A percentile compares a stretch with the other conserved stretches of the same genome.
These are phyloP conservation scores for Calocybe gangraenosa DNA, from an alignment of 768 basidiomycete genomes.

Conservation along the genomic window DNA sequence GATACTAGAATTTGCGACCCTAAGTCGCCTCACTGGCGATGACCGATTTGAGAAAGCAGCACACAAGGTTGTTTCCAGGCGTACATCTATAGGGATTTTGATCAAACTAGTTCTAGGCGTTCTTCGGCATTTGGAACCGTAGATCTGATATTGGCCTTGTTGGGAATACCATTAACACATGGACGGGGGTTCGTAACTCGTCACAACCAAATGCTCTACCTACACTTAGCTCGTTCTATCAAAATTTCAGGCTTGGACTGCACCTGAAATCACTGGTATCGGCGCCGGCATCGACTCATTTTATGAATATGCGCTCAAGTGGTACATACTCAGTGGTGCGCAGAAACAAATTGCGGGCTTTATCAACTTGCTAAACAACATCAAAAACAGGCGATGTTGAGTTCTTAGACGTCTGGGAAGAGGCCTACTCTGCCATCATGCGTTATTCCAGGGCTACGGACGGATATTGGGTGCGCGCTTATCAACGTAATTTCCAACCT, in stretches of 20 bases:
- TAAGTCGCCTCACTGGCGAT: constrained; percentile 89
- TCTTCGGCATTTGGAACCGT: constrained; percentile 92
- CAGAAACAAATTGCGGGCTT: constrained; percentile 1
- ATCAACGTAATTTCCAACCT: background rate
- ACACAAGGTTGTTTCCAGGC: constrained; percentile 38
- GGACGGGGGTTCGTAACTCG: constrained; percentile 61
- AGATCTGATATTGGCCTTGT: constrained; percentile 80
- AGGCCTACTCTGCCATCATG: constrained; percentile 82
- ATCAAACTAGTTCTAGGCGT: constrained; percentile 43
- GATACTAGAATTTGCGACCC: constrained; percentile 89
- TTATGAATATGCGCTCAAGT: constrained; percentile 91
- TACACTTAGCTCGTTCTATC: background rate
- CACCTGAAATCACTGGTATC: constrained; percentile 73
- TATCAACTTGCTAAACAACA: background rate
- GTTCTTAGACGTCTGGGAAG: constrained; percentile 82
- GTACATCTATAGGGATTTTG: background rate
- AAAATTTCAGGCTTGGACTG: constrained; percentile 59
- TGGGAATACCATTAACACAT: constrained; percentile 84
- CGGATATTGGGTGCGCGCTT: constrained; percentile 73
- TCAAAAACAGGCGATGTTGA: constrained; percentile 59
- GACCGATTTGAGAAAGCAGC: constrained; percentile 88
- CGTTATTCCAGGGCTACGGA: constrained; percentile 76
- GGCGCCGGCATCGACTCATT: constrained; percentile 97
- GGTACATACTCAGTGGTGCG: constrained; percentile 82
- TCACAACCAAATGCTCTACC: background rate